Percentiles rank a stretch among this genome's conserved stretches.
Conservation (phyloP, 176 grass and related monocot species). For the Eleusine coracana region DNA sequence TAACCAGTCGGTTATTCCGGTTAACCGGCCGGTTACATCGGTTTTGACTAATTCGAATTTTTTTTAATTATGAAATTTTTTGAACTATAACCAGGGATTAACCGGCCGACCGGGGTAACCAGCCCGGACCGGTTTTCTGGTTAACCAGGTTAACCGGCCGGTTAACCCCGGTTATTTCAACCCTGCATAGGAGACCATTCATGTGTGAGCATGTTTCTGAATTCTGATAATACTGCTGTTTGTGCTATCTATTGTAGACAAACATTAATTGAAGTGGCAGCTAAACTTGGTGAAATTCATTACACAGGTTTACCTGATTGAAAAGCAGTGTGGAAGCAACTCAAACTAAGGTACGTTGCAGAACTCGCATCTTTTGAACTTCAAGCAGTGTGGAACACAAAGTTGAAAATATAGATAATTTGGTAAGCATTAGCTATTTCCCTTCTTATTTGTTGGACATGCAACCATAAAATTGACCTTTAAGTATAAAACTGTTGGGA, state of each 20-base stretch:
- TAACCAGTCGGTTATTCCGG: too few species aligned
- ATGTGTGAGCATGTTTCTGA: conserved; percentile 61
- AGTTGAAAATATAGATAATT: neutral
- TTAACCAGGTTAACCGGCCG: too few species aligned
- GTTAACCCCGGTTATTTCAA: too few species aligned
- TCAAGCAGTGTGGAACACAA: neutral
- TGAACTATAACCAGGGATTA: too few species aligned
- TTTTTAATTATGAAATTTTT: too few species aligned
- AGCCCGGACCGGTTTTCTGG: too few species aligned
- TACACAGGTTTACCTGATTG: too few species aligned
- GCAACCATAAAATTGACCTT: neutral
- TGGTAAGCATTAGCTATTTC: neutral
- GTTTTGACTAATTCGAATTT: too few species aligned
- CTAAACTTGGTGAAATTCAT: neutral
- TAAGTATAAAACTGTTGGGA: neutral
- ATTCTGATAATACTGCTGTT: neutral
- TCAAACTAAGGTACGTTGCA: neutral
- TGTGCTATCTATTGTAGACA: conserved; percentile 35
- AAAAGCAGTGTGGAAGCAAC: neutral
- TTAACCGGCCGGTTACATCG: too few species aligned
- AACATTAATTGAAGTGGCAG: conserved; percentile 33
- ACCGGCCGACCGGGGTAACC: too few species aligned
- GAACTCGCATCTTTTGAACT: neutral
- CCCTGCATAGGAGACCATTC: conserved; percentile 70
- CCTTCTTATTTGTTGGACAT: neutral